These are phyloP conservation scores for Tolypocladium sp. DNA, from an alignment of 2,329 filamentous ascomycete genomes.

Conservation along the genomic window DNA sequence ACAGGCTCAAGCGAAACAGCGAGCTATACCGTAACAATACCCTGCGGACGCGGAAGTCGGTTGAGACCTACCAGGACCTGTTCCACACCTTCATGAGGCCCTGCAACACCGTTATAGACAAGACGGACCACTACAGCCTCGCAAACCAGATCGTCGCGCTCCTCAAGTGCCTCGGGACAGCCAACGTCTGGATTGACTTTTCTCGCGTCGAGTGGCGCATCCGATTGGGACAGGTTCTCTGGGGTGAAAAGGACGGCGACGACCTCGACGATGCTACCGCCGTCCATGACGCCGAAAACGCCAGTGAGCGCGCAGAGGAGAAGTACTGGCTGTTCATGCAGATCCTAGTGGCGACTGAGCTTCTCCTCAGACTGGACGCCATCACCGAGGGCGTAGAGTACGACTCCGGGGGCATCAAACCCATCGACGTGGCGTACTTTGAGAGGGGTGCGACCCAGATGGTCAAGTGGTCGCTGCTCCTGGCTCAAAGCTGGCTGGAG, in stretches of 20 bases:
- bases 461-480: constrained; percentile 58
- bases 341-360: constrained; percentile 54
- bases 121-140: constrained; percentile 51
- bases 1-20: constrained; percentile 48
- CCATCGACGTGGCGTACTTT: constrained; percentile 50
- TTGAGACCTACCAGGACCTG: constrained; percentile 53
- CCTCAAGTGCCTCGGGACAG: constrained; percentile 53
- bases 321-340: constrained; percentile 60
- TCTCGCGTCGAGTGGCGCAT: constrained; percentile 68
- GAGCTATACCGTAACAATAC: constrained; percentile 45
- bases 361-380: constrained; percentile 55
- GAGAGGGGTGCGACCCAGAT: constrained; percentile 51
- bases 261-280: constrained; percentile 43
- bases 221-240: constrained; percentile 61
- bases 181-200: constrained; percentile 67
- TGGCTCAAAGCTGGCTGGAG: constrained; percentile 58
- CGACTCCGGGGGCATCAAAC: constrained; percentile 39
- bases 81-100: constrained; percentile 52
- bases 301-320: constrained; percentile 47
- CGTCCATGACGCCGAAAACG: constrained; percentile 36
- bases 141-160: constrained; percentile 62
- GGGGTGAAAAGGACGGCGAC: constrained; percentile 47
- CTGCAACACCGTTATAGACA: constrained; percentile 45
- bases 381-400: constrained; percentile 52
- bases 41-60: constrained; percentile 38